Evolutionary conservation across 2,329 filamentous ascomycete species (phyloP).

Genomic region (Gnomoniopsis sp.): DNA sequence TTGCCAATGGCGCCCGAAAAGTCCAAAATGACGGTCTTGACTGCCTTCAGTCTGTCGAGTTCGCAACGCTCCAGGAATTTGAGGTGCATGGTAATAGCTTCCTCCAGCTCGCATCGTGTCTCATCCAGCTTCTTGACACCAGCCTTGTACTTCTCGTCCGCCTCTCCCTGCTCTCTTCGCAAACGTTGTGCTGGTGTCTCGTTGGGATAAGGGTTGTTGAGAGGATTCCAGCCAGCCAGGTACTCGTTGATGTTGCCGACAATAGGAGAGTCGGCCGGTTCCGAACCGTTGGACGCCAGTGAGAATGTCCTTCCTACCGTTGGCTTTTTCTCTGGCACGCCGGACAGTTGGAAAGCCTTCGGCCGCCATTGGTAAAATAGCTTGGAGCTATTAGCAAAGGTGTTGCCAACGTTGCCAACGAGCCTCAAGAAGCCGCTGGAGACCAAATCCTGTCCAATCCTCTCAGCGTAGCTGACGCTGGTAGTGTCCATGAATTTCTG

Average conservation of each 20-base stretch:
- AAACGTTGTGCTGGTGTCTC: conserved; percentile 86
- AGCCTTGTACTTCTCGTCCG: conserved; percentile 90
- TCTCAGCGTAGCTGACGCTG: conserved; percentile 86
- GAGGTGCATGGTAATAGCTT: conserved; percentile 87
- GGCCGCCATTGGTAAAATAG: conserved; percentile 98
- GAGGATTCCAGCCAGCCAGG: conserved; percentile 85
- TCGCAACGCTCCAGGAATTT: conserved; percentile 97
- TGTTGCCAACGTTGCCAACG: conserved; percentile 90
- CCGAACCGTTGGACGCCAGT: conserved; percentile 55
- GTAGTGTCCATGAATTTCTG: conserved; percentile 82
- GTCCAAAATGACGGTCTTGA: conserved; percentile 96
- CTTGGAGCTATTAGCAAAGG: conserved; percentile 94
- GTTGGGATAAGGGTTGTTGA: conserved; percentile 87
- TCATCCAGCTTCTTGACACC: conserved; percentile 83
- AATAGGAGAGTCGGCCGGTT: conserved; percentile 68
- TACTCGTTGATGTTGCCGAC: conserved; percentile 85
- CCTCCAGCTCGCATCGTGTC: conserved; percentile 90
- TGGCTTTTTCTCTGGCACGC: conserved; percentile 83
- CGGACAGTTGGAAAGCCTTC: conserved; percentile 83
- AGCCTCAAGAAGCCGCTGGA: conserved; percentile 81
- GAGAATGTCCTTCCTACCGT: conserved; percentile 72
- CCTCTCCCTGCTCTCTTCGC: conserved; percentile 81
- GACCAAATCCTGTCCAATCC: conserved; percentile 91
- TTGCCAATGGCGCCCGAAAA: conserved; percentile 98
- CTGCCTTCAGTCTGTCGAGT: conserved; percentile 90